Base-by-base conservation (phyloP, 805 yeast genomes). In the Saturnispora bothae region DNA sequence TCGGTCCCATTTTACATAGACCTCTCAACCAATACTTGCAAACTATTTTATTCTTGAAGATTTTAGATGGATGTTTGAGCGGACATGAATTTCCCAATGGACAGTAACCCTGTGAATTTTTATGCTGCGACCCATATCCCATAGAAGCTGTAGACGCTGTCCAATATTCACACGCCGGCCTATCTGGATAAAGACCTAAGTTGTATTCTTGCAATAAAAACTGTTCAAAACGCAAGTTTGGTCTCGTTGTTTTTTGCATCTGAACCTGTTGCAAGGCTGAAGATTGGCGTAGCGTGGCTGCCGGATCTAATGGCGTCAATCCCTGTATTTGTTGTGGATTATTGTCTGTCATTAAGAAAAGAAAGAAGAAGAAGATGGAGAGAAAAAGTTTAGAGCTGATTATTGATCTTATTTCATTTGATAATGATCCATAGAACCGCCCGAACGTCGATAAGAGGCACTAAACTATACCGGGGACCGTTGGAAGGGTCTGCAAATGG, bases 21-120 rank as follows among this genome's bases (percentile, higher is more conserved):
- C 99, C 99, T 47, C 96, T 73, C 26, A 92, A 72, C 99, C 98
- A 92, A 65, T 92, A 96, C 67, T 92, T 89, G 58, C 98, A 92
- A 4, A 92, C 98, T 38, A 92, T 84, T 56, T 81, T 79, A 56
- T 79, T 79, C 38, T 70, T 66, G 52, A 73, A 76, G 33, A 56
- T 53, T 69, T 70, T 37, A 73, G 76, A 36, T 75, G 71, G 25
- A 60, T 89, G 97, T 53, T 86, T 83, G 61, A 83, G 78, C 16
- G 88, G 88, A 55, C 97, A 89, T 34, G 69, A 69, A n/a, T 69
- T 65, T 6, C 96, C 96, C 42, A 78, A 67, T 3, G 96, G 96
- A 59, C 97, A 89, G 13, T 76, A 68, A 3, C 43, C 46, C 12
- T 38, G 36, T 6, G 32, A 31, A 17, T 32, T 28, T 14, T 32